Base-by-base conservation (phyloP, 768 basidiomycete species). In the Rubroboletus satanas region DNA sequence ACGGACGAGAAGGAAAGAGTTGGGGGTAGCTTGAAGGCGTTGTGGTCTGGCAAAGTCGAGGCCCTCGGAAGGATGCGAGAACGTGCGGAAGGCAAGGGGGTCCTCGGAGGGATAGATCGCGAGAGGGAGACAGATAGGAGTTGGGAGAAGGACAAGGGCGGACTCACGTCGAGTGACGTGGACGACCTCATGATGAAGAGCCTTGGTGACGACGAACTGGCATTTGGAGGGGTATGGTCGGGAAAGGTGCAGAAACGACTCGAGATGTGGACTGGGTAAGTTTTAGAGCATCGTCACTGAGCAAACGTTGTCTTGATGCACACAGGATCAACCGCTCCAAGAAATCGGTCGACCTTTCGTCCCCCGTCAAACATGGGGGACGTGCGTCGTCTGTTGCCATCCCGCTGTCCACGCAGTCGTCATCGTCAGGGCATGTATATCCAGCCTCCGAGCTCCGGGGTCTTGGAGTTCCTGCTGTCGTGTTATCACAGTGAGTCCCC, bases 201-300 rank as follows among this genome's bases (percentile, higher is more conserved):
- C 29, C 53, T 57, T 3, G 65, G 45, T 8, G 72, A 73, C 42
- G 71, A 73, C 28, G 70, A 74, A 23, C 49, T 67, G 36, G 62
- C 59, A 26, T 65, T 66, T 35, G 71, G 72, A 57, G 74, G 72
- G 57, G 69, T 57, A 37, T 77, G 73, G 74, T 70, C 73, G 11
- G 76, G 73, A 46, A 73, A 70, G 55, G 71, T 80, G 47, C 76
- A 77, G 62, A 72, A 73, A 42, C 79, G 77, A 70, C 65, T 81
- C 0, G 80, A 77, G 60, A 70, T 73, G 57, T 82, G 78, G 80
- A 60, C 79, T 18, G 73, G 72, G 79, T 81, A 51, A 21, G 78
- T 69, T 39, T 41, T 39, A 28, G 18, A 26, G 26, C n/a, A 18
- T 44, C 29, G 17, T 45, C 33, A 7, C 26, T 18, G 14, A 43